A percentile compares a stretch with the other conserved stretches of the same genome.
These are phyloP conservation scores for Saccharomycopsis crataegensis DNA, from an alignment of 1,139 yeast species.

Conservation along the genomic window DNA sequence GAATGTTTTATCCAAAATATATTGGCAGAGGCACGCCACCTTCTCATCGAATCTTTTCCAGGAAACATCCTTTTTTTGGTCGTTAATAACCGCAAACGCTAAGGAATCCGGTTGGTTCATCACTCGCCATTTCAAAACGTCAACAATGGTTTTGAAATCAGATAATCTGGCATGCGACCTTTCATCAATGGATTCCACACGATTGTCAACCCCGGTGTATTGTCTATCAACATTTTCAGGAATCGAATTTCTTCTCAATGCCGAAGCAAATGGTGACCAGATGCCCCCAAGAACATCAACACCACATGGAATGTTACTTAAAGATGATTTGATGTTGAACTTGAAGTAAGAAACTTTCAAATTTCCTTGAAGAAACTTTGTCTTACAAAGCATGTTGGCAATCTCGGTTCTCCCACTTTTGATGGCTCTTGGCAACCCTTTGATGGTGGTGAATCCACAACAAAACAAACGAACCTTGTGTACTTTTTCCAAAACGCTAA, in stretches of 20 bases:
- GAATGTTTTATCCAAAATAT: slow-evolving; percentile 44
- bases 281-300: slow-evolving; percentile 77
- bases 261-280: slow-evolving; percentile 71
- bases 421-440: slow-evolving; percentile 74
- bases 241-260: slow-evolving; percentile 42
- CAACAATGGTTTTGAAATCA: slow-evolving; percentile 65
- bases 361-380: slow-evolving; percentile 69
- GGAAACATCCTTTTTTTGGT: slow-evolving; percentile 53
- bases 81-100: slow-evolving; percentile 63
- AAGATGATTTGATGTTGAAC: slow-evolving; percentile 62
- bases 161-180: slow-evolving; percentile 67
- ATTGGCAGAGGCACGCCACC: slow-evolving; percentile 63
- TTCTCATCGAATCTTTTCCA: slow-evolving; percentile 83
- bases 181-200: slow-evolving; percentile 69
- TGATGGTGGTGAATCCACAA: slow-evolving; percentile 72
- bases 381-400: slow-evolving; percentile 88
- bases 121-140: slow-evolving; percentile 74
- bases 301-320: slow-evolving; percentile 68
- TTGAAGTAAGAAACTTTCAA: slow-evolving; percentile 74
- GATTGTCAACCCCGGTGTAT: slow-evolving; percentile 69
- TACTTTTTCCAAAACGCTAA: slow-evolving; percentile 57
- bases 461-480: slow-evolving; percentile 80
- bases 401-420: slow-evolving; percentile 84
- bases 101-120: slow-evolving; percentile 68
- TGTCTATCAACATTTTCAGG: slow-evolving; percentile 46